Base-by-base conservation (phyloP, 768 basidiomycete species). In the Russula dissimulans region DNA sequence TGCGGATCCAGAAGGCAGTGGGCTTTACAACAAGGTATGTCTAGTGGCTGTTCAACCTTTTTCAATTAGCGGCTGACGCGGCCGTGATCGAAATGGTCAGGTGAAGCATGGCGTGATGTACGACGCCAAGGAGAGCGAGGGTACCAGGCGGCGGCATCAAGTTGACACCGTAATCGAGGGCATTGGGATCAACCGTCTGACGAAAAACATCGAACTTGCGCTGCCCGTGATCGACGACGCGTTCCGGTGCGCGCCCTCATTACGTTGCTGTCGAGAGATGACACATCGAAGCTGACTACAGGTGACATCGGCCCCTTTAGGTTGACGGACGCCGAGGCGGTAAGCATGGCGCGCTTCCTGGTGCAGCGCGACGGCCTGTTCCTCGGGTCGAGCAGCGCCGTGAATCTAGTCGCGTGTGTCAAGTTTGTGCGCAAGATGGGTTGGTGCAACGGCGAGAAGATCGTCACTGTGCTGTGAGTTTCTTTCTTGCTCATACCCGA, bases 101-200 rank as follows among this genome's bases (percentile, higher is more conserved):
- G 82, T 97, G 55, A 91, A 90, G 74, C 81, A 86, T 65, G 93
- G 92, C 5, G 97, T 97, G 7, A 91, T 99, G 94, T 99, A 86
- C 68, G 90, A 95, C 69, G 77, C 73, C n/a, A 90, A 81, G 64
- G 95, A 99, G 75, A 85, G 84, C 43, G 95, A 99, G 74, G 95
- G 97, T 5, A 95, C 86, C 9, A 93, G 91, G 68, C 74, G 97
- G 67, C 77, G 95, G 59, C 91, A 95, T 69, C 94, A 95, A 71
- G 92, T 97, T 14, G 95, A 98, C 68, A 95, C 94, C 0, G 84
- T 97, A 17, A 92, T 97, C n/a, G 91, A 92, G 73, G 90, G 91
- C 60, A 91, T 93, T 47, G 95, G 94, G 15, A 90, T 97, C 74
- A 98, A 98, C 72, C 78, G 97, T 57, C 72, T 95, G 64, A 97